A percentile compares a stretch with the other conserved stretches of the same genome.
phyloP scores from a whole-genome alignment of 73 alveolate genomes.

The Urostyla sp. region DNA sequence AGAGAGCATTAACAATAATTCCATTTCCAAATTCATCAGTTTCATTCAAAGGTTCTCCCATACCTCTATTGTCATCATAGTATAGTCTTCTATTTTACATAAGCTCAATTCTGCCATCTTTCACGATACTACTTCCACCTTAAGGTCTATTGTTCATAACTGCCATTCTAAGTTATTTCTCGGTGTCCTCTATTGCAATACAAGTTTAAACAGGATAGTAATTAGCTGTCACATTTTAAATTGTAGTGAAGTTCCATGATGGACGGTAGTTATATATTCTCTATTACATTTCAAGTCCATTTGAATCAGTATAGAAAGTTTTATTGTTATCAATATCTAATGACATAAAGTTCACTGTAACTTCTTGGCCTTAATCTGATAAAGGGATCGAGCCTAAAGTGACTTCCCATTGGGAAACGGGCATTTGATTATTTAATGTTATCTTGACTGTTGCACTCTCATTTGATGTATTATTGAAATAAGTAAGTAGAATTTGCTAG shows the following conservation, averaged over 20 bases:
- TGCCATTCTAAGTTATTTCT: constrained; percentile 5
- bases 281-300: constrained; percentile 72
- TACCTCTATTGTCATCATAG: constrained; percentile 85
- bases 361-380: neutral
- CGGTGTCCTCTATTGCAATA: constrained; percentile 5
- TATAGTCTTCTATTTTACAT: constrained; percentile 59
- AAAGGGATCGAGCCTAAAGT: neutral
- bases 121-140: constrained; percentile 58
- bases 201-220: constrained; percentile 72
- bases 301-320: constrained; percentile 72
- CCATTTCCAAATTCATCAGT: constrained; percentile 58
- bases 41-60: constrained; percentile 88
- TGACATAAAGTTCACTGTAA: neutral
- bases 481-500: neutral
- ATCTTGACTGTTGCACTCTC: neutral
- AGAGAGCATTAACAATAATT: neutral
- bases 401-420: constrained; percentile 10
- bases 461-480: neutral
- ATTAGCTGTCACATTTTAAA: constrained; percentile 40
- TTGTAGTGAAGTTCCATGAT: constrained; percentile 32
- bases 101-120: constrained; percentile 60
- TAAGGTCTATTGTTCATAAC: constrained; percentile 66
- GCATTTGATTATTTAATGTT: neutral
- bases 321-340: constrained; percentile 36
- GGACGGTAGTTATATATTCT: constrained; percentile 54